Conservation (phyloP, 805 yeast genomes). For the Myxozyma kluyveri region DNA sequence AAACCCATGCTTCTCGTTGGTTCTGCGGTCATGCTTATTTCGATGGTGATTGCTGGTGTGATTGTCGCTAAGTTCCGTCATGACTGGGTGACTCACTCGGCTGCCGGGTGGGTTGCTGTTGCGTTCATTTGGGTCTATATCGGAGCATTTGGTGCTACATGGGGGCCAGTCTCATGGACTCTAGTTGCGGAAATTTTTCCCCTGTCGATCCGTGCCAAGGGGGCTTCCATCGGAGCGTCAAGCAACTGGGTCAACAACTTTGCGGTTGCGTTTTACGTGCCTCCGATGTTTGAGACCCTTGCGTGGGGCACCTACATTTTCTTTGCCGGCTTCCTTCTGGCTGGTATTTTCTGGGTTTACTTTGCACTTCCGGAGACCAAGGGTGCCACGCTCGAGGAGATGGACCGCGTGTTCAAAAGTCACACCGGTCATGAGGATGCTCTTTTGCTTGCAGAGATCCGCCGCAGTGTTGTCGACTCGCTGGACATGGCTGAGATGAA, state of each 20-base stretch:
- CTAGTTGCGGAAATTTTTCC: slow-evolving; percentile 64
- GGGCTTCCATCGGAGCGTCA: slow-evolving; percentile 58
- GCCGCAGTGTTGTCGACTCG: too few relatives aligned
- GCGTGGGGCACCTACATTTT: slow-evolving; percentile 37
- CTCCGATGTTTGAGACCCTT: slow-evolving; percentile 45
- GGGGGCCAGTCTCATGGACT: slow-evolving; percentile 46
- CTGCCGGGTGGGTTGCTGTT: slow-evolving; percentile 27
- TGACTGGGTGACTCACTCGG: slow-evolving; percentile 35
- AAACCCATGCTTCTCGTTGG: slow-evolving; percentile 52
- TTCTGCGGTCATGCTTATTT: slow-evolving; percentile 60
- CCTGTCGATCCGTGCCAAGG: slow-evolving; percentile 65
- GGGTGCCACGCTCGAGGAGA: slow-evolving; percentile 22
- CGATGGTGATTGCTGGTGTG: slow-evolving; percentile 40
- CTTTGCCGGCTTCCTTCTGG: slow-evolving; percentile 34
- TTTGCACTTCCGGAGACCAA: slow-evolving; percentile 22
- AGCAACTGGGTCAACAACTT: slow-evolving; percentile 60
- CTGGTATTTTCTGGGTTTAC: slow-evolving; percentile 28
- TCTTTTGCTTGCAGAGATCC: too few relatives aligned
- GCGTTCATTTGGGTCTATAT: slow-evolving; percentile 29
- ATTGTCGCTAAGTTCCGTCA: slow-evolving; percentile 42
- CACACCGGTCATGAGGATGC: neutral
- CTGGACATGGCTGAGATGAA: too few relatives aligned
- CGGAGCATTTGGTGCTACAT: slow-evolving; percentile 28
- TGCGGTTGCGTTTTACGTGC: slow-evolving; percentile 44
- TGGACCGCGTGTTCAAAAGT: slow-evolving; percentile 22